Conservation (phyloP, 1,139 yeast genomes). For the Meyerozyma smithsonii region DNA sequence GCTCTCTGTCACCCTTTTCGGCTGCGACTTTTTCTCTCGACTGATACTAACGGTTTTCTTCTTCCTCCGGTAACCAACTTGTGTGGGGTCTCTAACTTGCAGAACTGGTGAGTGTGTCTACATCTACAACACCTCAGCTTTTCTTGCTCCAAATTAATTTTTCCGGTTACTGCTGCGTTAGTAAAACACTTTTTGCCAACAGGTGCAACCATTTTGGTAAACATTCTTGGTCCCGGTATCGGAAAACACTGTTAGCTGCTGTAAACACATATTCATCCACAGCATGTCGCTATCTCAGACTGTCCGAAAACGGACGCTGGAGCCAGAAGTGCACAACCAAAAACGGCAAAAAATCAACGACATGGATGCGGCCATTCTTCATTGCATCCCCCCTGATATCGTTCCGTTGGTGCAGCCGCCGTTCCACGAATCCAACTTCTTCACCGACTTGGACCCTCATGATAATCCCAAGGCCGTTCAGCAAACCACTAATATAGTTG, state of each 20-base stretch:
- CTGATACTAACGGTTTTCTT: constrained; percentile 2
- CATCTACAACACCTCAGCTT: not conserved
- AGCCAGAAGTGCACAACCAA: not conserved
- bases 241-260: not conserved
- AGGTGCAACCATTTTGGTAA: not conserved
- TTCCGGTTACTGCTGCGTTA: not conserved
- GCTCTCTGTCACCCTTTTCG: constrained; percentile 3
- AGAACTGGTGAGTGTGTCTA: no score
- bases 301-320: not conserved
- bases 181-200: not conserved
- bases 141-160: not conserved
- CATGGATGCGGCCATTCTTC: constrained; percentile 11
- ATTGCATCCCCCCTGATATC: constrained; percentile 34
- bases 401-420: constrained; percentile 36
- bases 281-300: constrained; percentile 1
- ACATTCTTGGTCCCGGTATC: not conserved
- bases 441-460: constrained; percentile 28
- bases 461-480: constrained; percentile 12
- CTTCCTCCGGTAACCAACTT: no score
- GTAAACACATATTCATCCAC: not conserved
- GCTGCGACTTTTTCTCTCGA: constrained; percentile 3
- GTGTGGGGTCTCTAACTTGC: no score
- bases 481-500: constrained; percentile 25
- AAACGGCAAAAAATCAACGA: not conserved
- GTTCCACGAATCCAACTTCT: constrained; percentile 27